Base-by-base conservation (phyloP, 495 filamentous ascomycete genomes). In the Daldinia decipiens region DNA sequence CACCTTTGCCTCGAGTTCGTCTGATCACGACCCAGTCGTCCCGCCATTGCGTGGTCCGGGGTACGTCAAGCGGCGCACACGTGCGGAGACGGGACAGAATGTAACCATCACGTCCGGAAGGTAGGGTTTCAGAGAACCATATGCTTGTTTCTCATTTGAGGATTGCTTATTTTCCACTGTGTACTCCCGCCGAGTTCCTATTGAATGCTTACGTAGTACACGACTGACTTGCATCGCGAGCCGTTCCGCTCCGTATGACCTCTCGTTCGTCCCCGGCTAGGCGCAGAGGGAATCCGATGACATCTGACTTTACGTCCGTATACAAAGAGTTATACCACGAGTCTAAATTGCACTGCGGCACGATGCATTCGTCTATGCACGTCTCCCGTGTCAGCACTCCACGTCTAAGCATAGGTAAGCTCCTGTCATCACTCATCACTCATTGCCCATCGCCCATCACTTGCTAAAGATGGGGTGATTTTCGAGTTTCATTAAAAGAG, bases 71-170 rank as follows among this genome's bases (percentile, higher is more conserved):
- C 60, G 43, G 62, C 54, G 61, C 70, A 66, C 70, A 73, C 70
- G 70, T 73, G 70, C 61, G 65, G 52, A 56, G 60, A 59, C 70
- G 70, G 70, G 62, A 62, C 34, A 69, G n/a, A 57, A 69, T 73
- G 70, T 66, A 62, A 73, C 70, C 62, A 65, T 62, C 31, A 38
- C 45, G 51, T 55, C 51, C 61, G 52, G 52, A 68, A 69, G 55
- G 50, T 13, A 29, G 39, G 26, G 15, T 64, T 59, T 63, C 45
- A 65, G 56, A 45, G 29, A 45, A 19, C 45, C 34, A 56, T 32
- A 62, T 40, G 57, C 27, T 59, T 27, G 29, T 64, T 55, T 59
- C 55, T 59, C 45, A 43, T 55, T 43, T 66, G 34, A 17, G 29
- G 53, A 56, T 36, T 9, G 21, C 45, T 52, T 54, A 43, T 59